Evolutionary conservation across 148 eudicot species (phyloP).

Genomic region (Mesembryanthemum crystallinum): DNA sequence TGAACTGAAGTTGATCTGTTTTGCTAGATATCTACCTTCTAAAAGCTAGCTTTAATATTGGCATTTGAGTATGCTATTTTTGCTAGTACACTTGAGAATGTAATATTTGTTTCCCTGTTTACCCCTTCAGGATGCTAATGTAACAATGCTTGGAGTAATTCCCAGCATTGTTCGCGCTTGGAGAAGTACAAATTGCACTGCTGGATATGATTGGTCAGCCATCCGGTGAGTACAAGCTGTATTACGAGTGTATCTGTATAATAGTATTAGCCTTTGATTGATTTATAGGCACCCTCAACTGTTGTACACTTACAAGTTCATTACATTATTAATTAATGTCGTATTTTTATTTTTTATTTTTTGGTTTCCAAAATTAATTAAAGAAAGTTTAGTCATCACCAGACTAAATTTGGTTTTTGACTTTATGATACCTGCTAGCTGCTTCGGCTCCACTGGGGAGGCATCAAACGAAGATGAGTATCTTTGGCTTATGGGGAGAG

Average conservation of each 20-base stretch:
- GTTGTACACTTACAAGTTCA: not conserved
- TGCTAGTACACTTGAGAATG: not conserved
- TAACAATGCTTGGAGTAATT: constrained; percentile 93
- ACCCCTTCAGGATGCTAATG: constrained; percentile 72
- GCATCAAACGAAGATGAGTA: constrained; percentile 92
- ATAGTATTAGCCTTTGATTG: not conserved
- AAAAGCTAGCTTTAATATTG: not conserved
- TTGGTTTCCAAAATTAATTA: too few relatives aligned
- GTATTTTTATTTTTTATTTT: not conserved
- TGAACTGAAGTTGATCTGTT: not conserved
- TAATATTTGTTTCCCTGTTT: not conserved
- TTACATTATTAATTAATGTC: not conserved
- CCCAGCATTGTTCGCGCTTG: constrained; percentile 93
- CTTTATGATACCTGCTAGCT: constrained; percentile 37
- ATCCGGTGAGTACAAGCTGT: constrained; percentile 58
- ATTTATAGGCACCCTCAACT: not conserved
- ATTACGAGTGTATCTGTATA: not conserved
- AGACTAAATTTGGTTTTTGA: constrained; percentile 1
- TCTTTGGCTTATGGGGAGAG: constrained; percentile 97
- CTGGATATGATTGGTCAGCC: constrained; percentile 82
- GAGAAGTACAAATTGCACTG: constrained; percentile 64
- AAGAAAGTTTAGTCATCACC: not conserved
- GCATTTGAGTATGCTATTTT: not conserved
- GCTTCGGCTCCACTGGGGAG: constrained; percentile 96
- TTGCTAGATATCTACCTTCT: not conserved